phyloP scores from a whole-genome alignment of 2,329 filamentous ascomycete genomes.

The Mycosphaerella sp. region DNA sequence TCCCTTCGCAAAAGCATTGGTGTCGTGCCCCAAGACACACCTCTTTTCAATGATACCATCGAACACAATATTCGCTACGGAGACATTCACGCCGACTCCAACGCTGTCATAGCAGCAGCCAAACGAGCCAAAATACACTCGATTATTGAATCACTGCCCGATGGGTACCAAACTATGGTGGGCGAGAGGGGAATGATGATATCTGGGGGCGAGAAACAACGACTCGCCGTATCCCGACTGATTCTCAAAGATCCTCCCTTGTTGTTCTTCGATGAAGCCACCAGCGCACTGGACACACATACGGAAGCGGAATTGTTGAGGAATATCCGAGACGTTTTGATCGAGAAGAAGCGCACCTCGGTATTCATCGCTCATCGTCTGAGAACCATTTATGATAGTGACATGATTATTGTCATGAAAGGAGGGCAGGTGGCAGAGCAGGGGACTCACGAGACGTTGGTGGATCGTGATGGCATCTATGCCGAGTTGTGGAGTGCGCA shows the following conservation, averaged over 20 bases:
- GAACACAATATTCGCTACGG: constrained; percentile 95
- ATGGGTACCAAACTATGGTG: constrained; percentile 81
- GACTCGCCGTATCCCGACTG: constrained; percentile 73
- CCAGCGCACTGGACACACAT: constrained; percentile 84
- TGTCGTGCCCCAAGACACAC: constrained; percentile 94
- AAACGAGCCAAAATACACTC: constrained; percentile 79
- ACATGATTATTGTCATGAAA: constrained; percentile 85
- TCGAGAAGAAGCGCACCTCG: constrained; percentile 81
- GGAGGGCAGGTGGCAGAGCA: constrained; percentile 79
- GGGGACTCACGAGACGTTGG: constrained; percentile 78
- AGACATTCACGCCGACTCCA: constrained; percentile 65
- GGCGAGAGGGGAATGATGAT: constrained; percentile 97
- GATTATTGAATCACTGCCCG: constrained; percentile 69
- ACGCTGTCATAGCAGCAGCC: constrained; percentile 69
- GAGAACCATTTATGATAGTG: constrained; percentile 84
- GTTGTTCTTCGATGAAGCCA: constrained; percentile 93
- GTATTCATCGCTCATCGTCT: constrained; percentile 92
- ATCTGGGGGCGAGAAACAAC: constrained; percentile 85
- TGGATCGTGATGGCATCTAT: constrained; percentile 74
- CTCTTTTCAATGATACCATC: constrained; percentile 94
- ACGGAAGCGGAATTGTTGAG: constrained; percentile 84
- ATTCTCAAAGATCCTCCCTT: constrained; percentile 84
- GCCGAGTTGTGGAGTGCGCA: constrained; percentile 73
- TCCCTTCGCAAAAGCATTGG: constrained; percentile 81
- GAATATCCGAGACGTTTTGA: constrained; percentile 88